These are phyloP conservation scores for Yamadazyma phyllophila DNA, from an alignment of 805 yeast species.

Conservation along the genomic window DNA sequence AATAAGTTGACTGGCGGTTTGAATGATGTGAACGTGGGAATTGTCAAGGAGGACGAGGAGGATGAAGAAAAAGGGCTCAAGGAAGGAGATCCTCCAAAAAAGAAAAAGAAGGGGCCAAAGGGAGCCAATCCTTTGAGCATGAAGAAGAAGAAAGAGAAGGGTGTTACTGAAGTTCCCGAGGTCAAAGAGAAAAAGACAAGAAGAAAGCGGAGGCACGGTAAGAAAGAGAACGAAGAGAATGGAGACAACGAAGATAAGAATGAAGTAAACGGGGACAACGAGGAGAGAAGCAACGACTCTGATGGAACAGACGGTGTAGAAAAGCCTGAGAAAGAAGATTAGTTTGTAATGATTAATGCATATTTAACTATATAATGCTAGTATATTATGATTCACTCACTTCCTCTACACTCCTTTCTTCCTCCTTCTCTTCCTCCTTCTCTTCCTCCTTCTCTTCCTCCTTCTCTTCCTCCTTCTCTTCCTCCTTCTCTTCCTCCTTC, in stretches of 20 bases:
- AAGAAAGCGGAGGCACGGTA: conserved; percentile 25
- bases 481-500: not conserved
- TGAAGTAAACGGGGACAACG: not conserved
- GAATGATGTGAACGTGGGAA: conserved; percentile 59
- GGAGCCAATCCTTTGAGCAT: conserved; percentile 90
- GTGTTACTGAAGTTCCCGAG: not conserved
- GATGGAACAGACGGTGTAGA: not conserved
- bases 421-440: not conserved
- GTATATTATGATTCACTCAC: too few species aligned
- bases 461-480: not conserved
- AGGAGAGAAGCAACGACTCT: not conserved
- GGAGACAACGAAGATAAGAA: conserved; percentile 2
- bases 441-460: not conserved
- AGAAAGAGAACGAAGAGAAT: conserved; percentile 3
- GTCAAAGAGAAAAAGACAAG: conserved; percentile 13
- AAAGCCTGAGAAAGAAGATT: not conserved
- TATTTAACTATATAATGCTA: not conserved
- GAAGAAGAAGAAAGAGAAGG: conserved; percentile 60
- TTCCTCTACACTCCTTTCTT: not conserved
- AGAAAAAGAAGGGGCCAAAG: conserved; percentile 67
- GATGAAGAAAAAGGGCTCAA: conserved; percentile 14
- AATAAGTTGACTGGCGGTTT: conserved; percentile 75
- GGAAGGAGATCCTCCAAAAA: conserved; percentile 15
- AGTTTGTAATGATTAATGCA: conserved; percentile 7
- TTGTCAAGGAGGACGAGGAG: conserved; percentile 21